Base-by-base conservation (phyloP, 208 protist genomes). In the Strigomonas oncopelti region DNA sequence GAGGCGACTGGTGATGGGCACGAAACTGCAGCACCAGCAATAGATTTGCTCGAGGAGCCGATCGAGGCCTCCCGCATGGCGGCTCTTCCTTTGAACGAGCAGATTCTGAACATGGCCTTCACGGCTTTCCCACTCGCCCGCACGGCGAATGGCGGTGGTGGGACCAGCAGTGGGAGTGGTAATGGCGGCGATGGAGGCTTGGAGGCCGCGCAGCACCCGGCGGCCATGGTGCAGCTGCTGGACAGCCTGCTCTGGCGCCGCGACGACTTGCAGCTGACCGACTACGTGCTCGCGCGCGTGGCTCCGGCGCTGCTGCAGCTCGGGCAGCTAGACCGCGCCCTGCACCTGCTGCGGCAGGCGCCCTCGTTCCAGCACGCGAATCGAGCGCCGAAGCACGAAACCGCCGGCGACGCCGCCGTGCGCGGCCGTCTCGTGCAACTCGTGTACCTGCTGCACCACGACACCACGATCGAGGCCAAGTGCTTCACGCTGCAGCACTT, bases 261-360 rank as follows among this genome's bases (percentile, higher is more conserved):
- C n/a, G 87, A 95, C 60, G 90, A 95, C 72, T 76, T 85, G 69
- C 14, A 68, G 5, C 57, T 93, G 4, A 92, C 87, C 1, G 85
- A 92, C 56, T 69, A 74, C 14, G 78, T 95, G 31, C 74, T 89
- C 75, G 72, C 65, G 7, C 65, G 67, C 22, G 83, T 88, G 0
- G 83, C 61, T 20, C 76, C 85, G 9, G 80, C 90, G 28, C 78
- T 95, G 36, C 29, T 92, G 58, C 86, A 91, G 61, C 22, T 90
- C 13, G 87, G 87, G 0, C 54, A 87, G 46, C n/a, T 28, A 14
- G 74, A 81, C 4, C 77, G 90, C 20, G 77, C 77, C 5, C 73
- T 91, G 62, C 70, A 85, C 67, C 69, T 94, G 62, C 67, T 94
- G 24, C 74, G 63, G 36, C 77, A 84, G 31, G 60, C 76, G 1